These are phyloP conservation scores for Lodderomyces parapsilosis DNA, from an alignment of 1,139 yeast species.

Conservation along the genomic window DNA sequence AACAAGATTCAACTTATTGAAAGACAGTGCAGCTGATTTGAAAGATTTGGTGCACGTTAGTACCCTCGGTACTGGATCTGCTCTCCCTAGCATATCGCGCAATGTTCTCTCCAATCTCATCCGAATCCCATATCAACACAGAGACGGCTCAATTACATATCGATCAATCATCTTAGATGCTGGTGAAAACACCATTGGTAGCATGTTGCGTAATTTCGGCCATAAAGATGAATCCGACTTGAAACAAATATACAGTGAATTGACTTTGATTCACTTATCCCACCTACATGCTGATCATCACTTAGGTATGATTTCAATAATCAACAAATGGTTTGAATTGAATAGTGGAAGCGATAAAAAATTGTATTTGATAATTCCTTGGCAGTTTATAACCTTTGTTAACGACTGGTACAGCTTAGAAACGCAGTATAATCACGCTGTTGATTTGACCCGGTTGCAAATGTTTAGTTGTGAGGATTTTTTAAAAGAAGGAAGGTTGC, in stretches of 20 bases:
- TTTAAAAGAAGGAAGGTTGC: conserved; percentile 19
- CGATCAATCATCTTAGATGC: conserved; percentile 72
- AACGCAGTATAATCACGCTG: conserved; percentile 19
- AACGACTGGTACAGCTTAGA: conserved; percentile 71
- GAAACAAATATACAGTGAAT: conserved; percentile 46
- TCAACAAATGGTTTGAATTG: conserved; percentile 63
- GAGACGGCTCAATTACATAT: conserved; percentile 27
- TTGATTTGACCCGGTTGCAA: conserved; percentile 43
- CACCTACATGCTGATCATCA: conserved; percentile 99
- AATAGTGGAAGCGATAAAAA: conserved; percentile 24
- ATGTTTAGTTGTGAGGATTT: conserved; percentile 73
- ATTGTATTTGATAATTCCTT: conserved; percentile 69
- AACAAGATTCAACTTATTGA: conserved; percentile 6
- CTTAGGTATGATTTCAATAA: conserved; percentile 71
- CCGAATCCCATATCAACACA: conserved; percentile 54
- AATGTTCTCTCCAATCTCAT: conserved; percentile 81
- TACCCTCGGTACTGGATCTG: conserved; percentile 92
- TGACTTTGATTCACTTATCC: conserved; percentile 68
- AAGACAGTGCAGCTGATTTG: conserved; percentile 19
- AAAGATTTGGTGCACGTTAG: conserved; percentile 65
- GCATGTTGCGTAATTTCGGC: conserved; percentile 64
- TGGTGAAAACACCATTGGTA: conserved; percentile 89
- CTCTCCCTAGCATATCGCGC: conserved; percentile 80
- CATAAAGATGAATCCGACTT: conserved; percentile 22
- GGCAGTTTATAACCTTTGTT: conserved; percentile 68